These are phyloP conservation scores for Pelargonium nanum DNA, from an alignment of 345 rosid genomes.

Conservation along the genomic window DNA sequence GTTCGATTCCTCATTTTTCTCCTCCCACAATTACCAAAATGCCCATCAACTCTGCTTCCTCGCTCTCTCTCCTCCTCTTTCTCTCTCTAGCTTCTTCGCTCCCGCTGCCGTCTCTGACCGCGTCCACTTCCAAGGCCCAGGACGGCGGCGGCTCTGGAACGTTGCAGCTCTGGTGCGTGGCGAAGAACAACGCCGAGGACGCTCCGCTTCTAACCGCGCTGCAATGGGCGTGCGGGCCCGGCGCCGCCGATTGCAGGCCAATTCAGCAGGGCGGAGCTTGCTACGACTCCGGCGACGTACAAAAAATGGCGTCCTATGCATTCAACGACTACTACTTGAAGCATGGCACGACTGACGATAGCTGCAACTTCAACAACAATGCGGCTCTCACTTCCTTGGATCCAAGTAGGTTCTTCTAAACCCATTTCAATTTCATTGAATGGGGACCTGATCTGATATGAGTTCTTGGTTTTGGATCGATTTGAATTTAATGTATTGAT, in stretches of 20 bases:
- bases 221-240: conserved; percentile 75
- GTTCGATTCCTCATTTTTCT: not conserved
- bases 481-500: not conserved
- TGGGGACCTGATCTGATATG: not conserved
- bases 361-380: conserved; percentile 54
- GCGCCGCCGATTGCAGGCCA: conserved; percentile 47
- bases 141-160: conserved; percentile 15
- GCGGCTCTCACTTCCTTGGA: conserved; percentile 68
- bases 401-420: conserved; percentile 45
- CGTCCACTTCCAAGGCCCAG: conserved; percentile 10
- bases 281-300: conserved; percentile 45
- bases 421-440: not conserved
- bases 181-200: conserved; percentile 80
- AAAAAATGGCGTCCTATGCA: conserved; percentile 57
- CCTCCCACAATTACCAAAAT: not conserved
- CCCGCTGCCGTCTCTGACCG: conserved; percentile 2
- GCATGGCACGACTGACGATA: conserved; percentile 58
- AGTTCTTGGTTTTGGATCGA: not conserved
- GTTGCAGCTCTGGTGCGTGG: conserved; percentile 77
- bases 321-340: conserved; percentile 69
- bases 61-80: conserved; percentile 6
- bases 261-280: conserved; percentile 66
- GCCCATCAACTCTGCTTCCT: not conserved
- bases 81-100: conserved; percentile 1
- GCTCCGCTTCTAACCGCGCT: conserved; percentile 52